Percentiles rank a stretch among this genome's conserved stretches.
Conservation (phyloP, 1,284 basidiomycete species). For the Cystobasidiaceae sp. region DNA sequence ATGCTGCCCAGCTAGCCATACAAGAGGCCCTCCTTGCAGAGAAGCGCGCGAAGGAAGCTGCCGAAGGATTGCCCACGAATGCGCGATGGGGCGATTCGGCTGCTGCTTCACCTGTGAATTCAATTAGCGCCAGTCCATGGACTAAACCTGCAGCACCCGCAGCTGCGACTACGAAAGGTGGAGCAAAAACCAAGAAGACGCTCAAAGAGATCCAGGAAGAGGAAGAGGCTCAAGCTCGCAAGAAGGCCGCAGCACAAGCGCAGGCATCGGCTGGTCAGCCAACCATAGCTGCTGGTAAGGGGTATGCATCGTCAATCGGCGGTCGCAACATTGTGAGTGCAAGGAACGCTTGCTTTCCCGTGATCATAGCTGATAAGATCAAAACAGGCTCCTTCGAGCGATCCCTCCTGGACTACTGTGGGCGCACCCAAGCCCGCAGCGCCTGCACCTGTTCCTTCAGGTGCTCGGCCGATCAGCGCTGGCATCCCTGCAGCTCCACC, state of each 20-base stretch:
- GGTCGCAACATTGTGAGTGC: neutral
- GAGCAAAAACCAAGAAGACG: slow-evolving; percentile 67
- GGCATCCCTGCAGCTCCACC: slow-evolving; percentile 64
- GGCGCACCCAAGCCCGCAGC: slow-evolving; percentile 14
- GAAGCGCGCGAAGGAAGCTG: slow-evolving; percentile 45
- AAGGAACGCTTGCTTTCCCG: too few species aligned
- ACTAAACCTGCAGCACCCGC: slow-evolving; percentile 48
- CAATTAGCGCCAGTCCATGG: slow-evolving; percentile 48
- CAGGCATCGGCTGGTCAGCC: slow-evolving; percentile 44
- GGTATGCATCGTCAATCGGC: neutral
- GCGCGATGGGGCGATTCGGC: slow-evolving; percentile 73
- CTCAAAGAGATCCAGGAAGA: slow-evolving; percentile 99
- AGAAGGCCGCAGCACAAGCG: slow-evolving; percentile 48
- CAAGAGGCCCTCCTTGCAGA: slow-evolving; percentile 44
- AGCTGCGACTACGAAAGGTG: slow-evolving; percentile 31
- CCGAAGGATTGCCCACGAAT: slow-evolving; percentile 51
- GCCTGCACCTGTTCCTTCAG: slow-evolving; percentile 49
- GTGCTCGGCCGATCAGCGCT: neutral
- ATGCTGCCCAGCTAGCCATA: slow-evolving; percentile 48
- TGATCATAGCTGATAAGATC: too few species aligned
- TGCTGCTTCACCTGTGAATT: slow-evolving; percentile 53
- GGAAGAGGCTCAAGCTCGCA: slow-evolving; percentile 70
- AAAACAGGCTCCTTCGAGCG: too few species aligned
- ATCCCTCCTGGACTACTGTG: slow-evolving; percentile 31
- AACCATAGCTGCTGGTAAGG: slow-evolving; percentile 45